Percentiles rank a stretch among this genome's conserved stretches.
These are phyloP conservation scores for Dothidotthia symphoricarpi DNA, from an alignment of 2,329 filamentous ascomycete species.

Conservation along the genomic window DNA sequence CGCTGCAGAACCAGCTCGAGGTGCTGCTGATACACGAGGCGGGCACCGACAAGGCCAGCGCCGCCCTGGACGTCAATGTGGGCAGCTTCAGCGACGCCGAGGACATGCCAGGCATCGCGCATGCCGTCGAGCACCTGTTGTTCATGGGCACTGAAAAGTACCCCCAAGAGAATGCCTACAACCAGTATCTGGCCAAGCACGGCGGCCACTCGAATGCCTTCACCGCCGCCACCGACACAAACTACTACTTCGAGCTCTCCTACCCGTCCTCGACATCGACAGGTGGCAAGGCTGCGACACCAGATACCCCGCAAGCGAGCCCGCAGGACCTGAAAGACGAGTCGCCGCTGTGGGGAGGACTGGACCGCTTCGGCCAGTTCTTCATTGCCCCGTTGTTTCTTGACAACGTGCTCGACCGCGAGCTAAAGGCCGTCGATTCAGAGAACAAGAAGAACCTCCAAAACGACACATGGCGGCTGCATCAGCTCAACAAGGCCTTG, in stretches of 20 bases:
- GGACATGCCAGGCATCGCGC: constrained; percentile 91
- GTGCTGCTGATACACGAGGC: constrained; percentile 89
- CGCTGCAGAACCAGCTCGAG: constrained; percentile 82
- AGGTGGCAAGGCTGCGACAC: constrained; percentile 50
- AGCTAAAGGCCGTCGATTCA: constrained; percentile 85
- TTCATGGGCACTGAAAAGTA: constrained; percentile 99
- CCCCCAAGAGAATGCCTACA: constrained; percentile 76
- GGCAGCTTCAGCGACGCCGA: constrained; percentile 91
- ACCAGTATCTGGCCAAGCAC: constrained; percentile 84
- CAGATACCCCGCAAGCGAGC: constrained; percentile 37
- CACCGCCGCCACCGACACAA: constrained; percentile 88
- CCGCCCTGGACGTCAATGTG: constrained; percentile 91
- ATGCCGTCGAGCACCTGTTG: constrained; percentile 91
- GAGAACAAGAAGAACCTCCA: constrained; percentile 98
- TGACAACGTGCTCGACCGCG: constrained; percentile 78
- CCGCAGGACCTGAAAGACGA: constrained; percentile 39
- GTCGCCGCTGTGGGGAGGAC: constrained; percentile 72
- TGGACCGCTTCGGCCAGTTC: constrained; percentile 92
- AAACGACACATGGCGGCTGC: constrained; percentile 81
- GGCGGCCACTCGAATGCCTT: constrained; percentile 95
- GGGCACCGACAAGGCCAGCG: constrained; percentile 94
- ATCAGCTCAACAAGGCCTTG: constrained; percentile 85
- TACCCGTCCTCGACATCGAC: constrained; percentile 63
- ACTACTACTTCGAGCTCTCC: constrained; percentile 96
- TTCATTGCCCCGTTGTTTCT: constrained; percentile 87